Base-by-base conservation (phyloP, 768 basidiomycete genomes). In the Panaeolus cyanescens region DNA sequence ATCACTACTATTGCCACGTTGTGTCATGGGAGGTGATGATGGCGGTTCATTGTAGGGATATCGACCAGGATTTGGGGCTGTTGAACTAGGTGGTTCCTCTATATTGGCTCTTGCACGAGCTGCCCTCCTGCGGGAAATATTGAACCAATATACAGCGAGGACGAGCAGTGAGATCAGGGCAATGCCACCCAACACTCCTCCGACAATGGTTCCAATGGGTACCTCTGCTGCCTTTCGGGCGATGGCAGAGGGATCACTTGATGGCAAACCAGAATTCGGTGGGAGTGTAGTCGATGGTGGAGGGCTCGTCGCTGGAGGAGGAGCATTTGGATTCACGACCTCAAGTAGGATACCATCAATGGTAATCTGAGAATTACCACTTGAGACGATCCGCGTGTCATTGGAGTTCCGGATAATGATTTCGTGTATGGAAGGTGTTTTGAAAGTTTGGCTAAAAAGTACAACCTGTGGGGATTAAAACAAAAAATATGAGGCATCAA, bases 321-420 rank as follows among this genome's bases (percentile, higher is more conserved):
- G 37, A 15, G 45, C 45, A 30, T 50, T 50, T 22, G 25, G 25
- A 50, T 50, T 50, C 1, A 50, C 45, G 45, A 72, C 66, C 30
- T 69, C 62, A 25, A 74, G 54, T 7, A 65, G 70, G 22, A 74
- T 67, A 19, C 65, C 59, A 45, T 71, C 72, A 6, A 75, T 32
- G 2, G 72, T 72, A 5, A 75, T 65, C 54, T 75, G 69, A 4
- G 74, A 75, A 31, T 74, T 70, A 6, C 69, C 70, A 20, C 59
- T 34, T 10, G 63, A 59, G 22, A 31, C 54, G 32, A 68, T 62
- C 4, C 68, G 62, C 19, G 65, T 31, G 31, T 71, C 65, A 22
- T 63, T 53, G 55, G 71, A 59, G 62, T 75, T 75, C 13, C 59
- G 60, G 6, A 75, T 65, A 31, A 73, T 70, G 2, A 75, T 67